Conservation (phyloP, 495 filamentous ascomycete species). For the Podospora conica region DNA sequence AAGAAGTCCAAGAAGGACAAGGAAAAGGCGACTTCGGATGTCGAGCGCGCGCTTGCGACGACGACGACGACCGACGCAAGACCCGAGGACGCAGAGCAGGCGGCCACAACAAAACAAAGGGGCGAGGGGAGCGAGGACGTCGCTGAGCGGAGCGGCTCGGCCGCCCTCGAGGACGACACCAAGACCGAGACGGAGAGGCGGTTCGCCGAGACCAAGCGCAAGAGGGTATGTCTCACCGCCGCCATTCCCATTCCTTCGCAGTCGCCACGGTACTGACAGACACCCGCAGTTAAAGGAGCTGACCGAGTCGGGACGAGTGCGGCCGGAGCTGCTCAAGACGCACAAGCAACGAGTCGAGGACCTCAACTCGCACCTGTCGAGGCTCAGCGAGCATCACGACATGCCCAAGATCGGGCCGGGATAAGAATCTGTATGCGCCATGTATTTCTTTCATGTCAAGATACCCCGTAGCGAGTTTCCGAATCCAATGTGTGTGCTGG, state of each 20-base stretch:
- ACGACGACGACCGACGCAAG: neutral
- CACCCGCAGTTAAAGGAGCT: constrained; percentile 59
- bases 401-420: constrained; percentile 85
- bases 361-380: constrained; percentile 85
- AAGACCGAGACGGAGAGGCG: constrained; percentile 86
- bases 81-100: neutral
- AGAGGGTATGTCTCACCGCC: constrained; percentile 54
- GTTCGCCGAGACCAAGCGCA: constrained; percentile 71
- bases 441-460: neutral
- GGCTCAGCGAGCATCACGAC: constrained; percentile 93
- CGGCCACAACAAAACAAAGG: constrained; percentile 12
- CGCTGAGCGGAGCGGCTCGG: constrained; percentile 5
- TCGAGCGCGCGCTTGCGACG: neutral
- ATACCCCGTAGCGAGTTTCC: constrained; percentile 1
- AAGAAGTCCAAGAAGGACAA: constrained; percentile 41
- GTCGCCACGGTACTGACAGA: neutral
- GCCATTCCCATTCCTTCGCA: neutral
- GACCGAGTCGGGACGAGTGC: constrained; percentile 38
- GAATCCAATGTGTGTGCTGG: neutral
- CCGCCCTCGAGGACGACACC: constrained; percentile 15
- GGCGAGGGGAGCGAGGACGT: constrained; percentile 14
- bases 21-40: constrained; percentile 15
- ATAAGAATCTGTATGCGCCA: constrained; percentile 35
- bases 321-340: constrained; percentile 75
- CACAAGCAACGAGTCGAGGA: constrained; percentile 97